These are phyloP conservation scores for Ochromonas danica DNA, from an alignment of 108 stramenopile species.

Conservation along the genomic window DNA sequence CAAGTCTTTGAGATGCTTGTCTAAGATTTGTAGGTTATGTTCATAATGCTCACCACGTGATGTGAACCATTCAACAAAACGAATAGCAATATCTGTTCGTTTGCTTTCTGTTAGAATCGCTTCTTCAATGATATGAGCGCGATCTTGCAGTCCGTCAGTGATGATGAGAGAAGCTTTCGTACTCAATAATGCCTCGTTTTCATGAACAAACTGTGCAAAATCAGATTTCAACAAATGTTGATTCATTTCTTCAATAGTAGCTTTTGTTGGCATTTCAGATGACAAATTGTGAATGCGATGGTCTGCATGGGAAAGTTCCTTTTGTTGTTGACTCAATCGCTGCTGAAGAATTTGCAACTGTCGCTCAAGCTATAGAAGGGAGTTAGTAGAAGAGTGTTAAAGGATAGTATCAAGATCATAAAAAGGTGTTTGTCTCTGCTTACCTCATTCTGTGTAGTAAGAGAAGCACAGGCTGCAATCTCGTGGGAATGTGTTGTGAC, in stretches of 20 bases:
- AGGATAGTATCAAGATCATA: no score
- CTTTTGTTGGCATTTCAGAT: background rate
- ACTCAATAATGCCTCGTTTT: background rate
- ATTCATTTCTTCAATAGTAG: background rate
- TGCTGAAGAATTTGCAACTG: no score
- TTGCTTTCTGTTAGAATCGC: background rate
- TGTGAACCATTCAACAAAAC: constrained; percentile 51
- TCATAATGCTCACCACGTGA: constrained; percentile 45
- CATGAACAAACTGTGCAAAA: background rate
- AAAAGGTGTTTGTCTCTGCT: no score
- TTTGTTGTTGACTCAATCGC: background rate
- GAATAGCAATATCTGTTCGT: constrained; percentile 3
- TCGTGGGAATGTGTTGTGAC: no score
- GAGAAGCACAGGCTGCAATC: no score
- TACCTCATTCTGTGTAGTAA: no score
- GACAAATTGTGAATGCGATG: background rate
- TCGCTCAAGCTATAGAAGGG: no score
- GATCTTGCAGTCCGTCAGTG: background rate
- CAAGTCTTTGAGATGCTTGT: constrained; percentile 44
- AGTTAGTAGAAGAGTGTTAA: no score
- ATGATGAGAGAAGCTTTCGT: background rate
- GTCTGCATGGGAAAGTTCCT: background rate
- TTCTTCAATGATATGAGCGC: background rate
- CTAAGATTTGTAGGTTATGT: constrained; percentile 42
- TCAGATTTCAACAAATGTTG: background rate